A percentile compares a stretch with the other conserved stretches of the same genome.
Conservation (phyloP, 345 rosid species). For the Xanthoceras sorbifolium region DNA sequence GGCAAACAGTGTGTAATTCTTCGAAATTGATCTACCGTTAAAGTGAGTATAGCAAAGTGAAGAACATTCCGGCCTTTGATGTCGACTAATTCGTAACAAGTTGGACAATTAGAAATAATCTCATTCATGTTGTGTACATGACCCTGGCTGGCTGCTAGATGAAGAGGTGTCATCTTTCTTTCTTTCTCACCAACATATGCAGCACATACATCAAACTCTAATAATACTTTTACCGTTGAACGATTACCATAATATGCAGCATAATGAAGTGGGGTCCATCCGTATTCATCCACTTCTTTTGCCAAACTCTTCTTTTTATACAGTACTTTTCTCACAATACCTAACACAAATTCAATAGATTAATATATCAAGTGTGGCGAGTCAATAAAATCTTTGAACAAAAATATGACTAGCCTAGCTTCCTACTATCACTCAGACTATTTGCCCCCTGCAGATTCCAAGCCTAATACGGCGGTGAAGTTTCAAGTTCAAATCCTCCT, state of each 20-base stretch:
- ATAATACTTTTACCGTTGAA: not conserved
- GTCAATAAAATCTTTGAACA: no score
- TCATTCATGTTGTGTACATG: not conserved
- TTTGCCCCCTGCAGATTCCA: no score
- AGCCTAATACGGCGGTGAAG: no score
- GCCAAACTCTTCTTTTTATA: not conserved
- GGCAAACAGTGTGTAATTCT: not conserved
- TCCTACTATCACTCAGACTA: no score
- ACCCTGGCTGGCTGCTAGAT: not conserved
- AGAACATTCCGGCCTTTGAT: not conserved
- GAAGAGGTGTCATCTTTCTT: not conserved
- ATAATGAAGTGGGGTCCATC: not conserved
- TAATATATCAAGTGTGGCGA: no score
- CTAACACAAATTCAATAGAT: not conserved
- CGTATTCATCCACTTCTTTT: not conserved
- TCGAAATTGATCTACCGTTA: no score
- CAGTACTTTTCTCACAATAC: not conserved
- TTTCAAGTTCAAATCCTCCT: no score
- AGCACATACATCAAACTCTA: not conserved
- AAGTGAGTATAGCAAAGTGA: not conserved
- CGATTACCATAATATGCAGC: not conserved
- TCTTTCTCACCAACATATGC: not conserved
- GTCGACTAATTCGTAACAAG: not conserved
- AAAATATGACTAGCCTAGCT: no score
- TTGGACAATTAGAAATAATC: not conserved